Evolutionary conservation across 495 filamentous ascomycete species (phyloP), one percentile per base, ranked within the genome.

Genomic region (Glonium stellatum): DNA sequence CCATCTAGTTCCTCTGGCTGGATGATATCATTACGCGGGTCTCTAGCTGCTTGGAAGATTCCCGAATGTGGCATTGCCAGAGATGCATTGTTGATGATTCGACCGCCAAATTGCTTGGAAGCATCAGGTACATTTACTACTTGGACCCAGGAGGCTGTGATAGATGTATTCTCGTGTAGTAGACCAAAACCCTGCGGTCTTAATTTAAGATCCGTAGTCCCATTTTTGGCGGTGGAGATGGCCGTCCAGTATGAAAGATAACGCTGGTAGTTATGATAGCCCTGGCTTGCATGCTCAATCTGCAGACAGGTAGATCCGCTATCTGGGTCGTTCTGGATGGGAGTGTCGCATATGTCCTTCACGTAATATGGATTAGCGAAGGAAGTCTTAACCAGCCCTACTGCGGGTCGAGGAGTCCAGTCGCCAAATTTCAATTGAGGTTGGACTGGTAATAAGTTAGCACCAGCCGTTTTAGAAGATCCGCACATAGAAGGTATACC

Each of bases 51-150:
- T 21, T 70, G 70, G 25, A 84, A 79, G 4, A 92, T 73, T 1
- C 85, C 84, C 1, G 81, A 76, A 58, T 90, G 87, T 0, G 87
- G 87, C 77, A 90, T 84, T 1, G 85, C 84, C 62, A 89, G 78
- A 0, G 84, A 88, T 42, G 90, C 80, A 64, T 90, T 90, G 70
- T 87, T 84, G 59, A 90, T 69, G 46, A 85, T 72, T 37, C 86
- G 75, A 18, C 39, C 48, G n/a, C 63, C 57, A 61, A 80, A 69
- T 31, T 71, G 59, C 1, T 70, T 54, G 12, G 80, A 87, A 1
- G 71, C 68, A 4, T 70, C 68, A 0, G 71, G 73, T 34, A 82
- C 76, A 57, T 85, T 69, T 23, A 70, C 67, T 8, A 70, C 63
- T 12, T 77, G 71, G 51, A 88, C 81, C 85, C 85, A 89, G 37